A percentile compares a stretch with the other conserved stretches of the same genome.
These are phyloP conservation scores for Aspergillus novofumigatus DNA, from an alignment of 2,329 filamentous ascomycete species.

Conservation along the genomic window DNA sequence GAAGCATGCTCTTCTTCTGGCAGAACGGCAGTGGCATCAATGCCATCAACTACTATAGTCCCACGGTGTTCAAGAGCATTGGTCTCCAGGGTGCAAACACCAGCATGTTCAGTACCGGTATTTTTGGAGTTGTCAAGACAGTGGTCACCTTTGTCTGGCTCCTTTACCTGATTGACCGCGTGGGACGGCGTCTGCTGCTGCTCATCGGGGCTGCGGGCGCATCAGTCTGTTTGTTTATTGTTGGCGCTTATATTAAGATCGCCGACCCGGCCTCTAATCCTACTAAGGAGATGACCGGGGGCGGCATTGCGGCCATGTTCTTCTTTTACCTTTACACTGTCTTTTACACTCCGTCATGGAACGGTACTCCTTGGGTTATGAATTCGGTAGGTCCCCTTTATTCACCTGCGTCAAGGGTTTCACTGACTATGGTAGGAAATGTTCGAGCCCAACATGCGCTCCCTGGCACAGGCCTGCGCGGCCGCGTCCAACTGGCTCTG, in stretches of 20 bases:
- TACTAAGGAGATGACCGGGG: slow-evolving; percentile 22
- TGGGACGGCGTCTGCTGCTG: slow-evolving; percentile 60
- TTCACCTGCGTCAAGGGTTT: background rate
- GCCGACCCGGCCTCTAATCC: slow-evolving; percentile 22
- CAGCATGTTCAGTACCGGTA: slow-evolving; percentile 64
- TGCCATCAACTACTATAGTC: slow-evolving; percentile 72
- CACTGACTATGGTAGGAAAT: slow-evolving; percentile 49
- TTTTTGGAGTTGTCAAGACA: slow-evolving; percentile 75
- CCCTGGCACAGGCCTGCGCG: slow-evolving; percentile 68
- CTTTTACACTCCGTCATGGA: slow-evolving; percentile 71
- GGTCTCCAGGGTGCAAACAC: slow-evolving; percentile 58
- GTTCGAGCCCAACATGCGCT: slow-evolving; percentile 66
- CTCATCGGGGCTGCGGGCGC: slow-evolving; percentile 61
- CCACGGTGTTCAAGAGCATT: slow-evolving; percentile 64
- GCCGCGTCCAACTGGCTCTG: slow-evolving; percentile 37
- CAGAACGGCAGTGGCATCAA: slow-evolving; percentile 77
- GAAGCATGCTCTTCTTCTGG: slow-evolving; percentile 70
- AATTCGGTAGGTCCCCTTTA: slow-evolving; percentile 48
- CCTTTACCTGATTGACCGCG: slow-evolving; percentile 62
- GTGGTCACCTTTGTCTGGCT: slow-evolving; percentile 65
- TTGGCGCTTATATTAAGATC: slow-evolving; percentile 37
- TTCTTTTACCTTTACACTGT: slow-evolving; percentile 74
- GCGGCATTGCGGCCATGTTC: slow-evolving; percentile 46
- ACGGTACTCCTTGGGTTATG: slow-evolving; percentile 72
- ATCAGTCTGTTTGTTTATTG: slow-evolving; percentile 41